Evolutionary conservation across 208 protist genomes (phyloP), one percentile per base, ranked within the genome.

Genomic region (Paratrypanosoma confusum): DNA sequence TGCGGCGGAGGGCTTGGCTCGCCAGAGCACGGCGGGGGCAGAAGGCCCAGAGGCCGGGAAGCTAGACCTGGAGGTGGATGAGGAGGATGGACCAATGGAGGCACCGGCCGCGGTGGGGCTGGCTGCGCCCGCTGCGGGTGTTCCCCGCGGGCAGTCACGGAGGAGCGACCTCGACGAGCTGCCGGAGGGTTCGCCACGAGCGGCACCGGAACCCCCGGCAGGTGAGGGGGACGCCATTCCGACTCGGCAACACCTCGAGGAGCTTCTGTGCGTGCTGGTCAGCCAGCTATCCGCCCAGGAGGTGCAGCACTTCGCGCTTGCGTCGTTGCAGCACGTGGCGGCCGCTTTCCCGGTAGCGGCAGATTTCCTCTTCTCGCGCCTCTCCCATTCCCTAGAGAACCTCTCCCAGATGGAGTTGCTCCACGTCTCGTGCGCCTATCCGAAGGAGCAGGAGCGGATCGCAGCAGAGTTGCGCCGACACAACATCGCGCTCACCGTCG

Each of bases 401-500:
- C 68, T 88, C 18, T 58, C 65, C 5, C 60, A 59, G 31, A 48
- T 60, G 5, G 79, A 92, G 23, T 44, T 92, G 20, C 58, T 92
- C 14, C 56, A 57, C 20, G 48, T 86, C n/a, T 69, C 60, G 0
- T 36, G 57, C 10, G 52, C 63, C 27, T 87, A 81, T 39, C 71
- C 69, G 20, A 38, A 37, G 3, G 46, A 59, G 3, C 50, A 45
- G 29, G 42, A 54, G 2, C 39, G 71, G 7, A 59, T 89, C 8
- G 25, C 71, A 20, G 33, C 32, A 22, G 35, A 65, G n/a, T 51
- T 92, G 31, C 11, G 42, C 2, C 54, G 64, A 25, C 35, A 45
- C 11, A 79, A 88, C 45, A 44, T 83, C 33, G 32, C 40, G 13
- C 23, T 64, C 24, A 67, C 56, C n/a, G 48, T 92, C 18, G 79